Base-by-base conservation (phyloP, 495 filamentous ascomycete genomes). In the Annulohypoxylon moriforme region DNA sequence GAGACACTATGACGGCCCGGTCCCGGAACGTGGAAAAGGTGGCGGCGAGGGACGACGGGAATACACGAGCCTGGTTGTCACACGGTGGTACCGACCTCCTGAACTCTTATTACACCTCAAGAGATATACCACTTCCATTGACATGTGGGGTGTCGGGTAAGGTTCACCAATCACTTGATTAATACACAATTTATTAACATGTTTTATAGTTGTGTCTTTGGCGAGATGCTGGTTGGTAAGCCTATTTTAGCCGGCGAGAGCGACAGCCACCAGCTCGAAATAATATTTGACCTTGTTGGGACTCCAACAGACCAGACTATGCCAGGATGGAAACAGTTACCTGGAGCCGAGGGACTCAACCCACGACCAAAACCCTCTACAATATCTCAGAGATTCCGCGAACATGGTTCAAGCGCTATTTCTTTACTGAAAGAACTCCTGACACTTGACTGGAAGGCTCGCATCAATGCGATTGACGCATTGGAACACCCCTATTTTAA, bases 111-210 rank as follows among this genome's bases (percentile, higher is more conserved):
- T 99, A 36, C 90, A 93, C 52, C 85, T 98, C 10, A 90, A 91
- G 67, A 86, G 85, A 63, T 99, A 99, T 77, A 99, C 96, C 33
- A 92, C 96, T 22, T 94, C 96, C 3, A 97, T 99, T 77, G 96
- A 99, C 80, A 87, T 98, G 85, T 99, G 96, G 96, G 96, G 96
- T 76, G 94, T 97, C 73, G 95, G 95, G 91, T 95, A 85, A 83
- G 85, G 60, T 60, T 44, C n/a, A 52, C 13, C 18, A 53, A 25
- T 8, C 47, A 4, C n/a, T 11, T 31, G 27, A 6, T 13, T 22
- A 53, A 46, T 44, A 27, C 25, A 24, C 33, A 25, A 40, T 38
- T 27, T 56, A 60, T 78, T 82, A 72, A 83, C 77, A 75, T 59
- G 75, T 71, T 62, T 6, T 40, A 13, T 69, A 95, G 93, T 29